Evolutionary conservation across 306 rosid species (phyloP).

Genomic region (Astragalus glycyphyllos): DNA sequence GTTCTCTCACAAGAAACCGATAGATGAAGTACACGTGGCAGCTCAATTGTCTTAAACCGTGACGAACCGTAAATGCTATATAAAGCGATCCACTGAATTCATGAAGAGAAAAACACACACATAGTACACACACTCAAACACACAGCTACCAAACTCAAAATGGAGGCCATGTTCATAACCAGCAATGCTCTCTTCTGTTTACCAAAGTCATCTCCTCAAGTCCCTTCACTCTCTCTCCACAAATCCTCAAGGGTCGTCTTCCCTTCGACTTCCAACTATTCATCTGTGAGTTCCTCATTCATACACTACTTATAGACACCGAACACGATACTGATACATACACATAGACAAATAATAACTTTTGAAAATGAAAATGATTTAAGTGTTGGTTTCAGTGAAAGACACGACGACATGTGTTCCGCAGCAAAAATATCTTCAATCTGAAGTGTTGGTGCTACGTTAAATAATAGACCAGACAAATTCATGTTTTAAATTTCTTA

Average conservation of each 20-base stretch:
- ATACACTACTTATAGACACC: neutral
- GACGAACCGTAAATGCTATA: too few relatives aligned
- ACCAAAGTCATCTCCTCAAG: constrained; percentile 56
- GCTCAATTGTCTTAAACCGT: too few relatives aligned
- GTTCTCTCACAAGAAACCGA: neutral
- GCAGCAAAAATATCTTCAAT: too few relatives aligned
- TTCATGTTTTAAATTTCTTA: too few relatives aligned
- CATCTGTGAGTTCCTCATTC: constrained; percentile 44
- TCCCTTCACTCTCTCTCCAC: constrained; percentile 42
- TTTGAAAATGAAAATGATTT: too few relatives aligned
- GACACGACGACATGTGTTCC: too few relatives aligned
- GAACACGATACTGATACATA: too few relatives aligned
- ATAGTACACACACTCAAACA: neutral
- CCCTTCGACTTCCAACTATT: constrained; percentile 51
- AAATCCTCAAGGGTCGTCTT: constrained; percentile 63
- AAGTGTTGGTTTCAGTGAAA: too few relatives aligned
- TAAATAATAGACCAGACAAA: too few relatives aligned
- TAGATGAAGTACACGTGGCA: neutral
- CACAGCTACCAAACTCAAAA: too few relatives aligned
- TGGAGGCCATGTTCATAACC: constrained; percentile 57
- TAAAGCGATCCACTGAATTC: neutral
- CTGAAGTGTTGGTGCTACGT: too few relatives aligned
- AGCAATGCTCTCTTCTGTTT: constrained; percentile 53
- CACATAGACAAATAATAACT: too few relatives aligned
- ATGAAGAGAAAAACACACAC: neutral